These are phyloP conservation scores for Metarhizium rileyi DNA, from an alignment of 2,329 filamentous ascomycete genomes.

Conservation along the genomic window DNA sequence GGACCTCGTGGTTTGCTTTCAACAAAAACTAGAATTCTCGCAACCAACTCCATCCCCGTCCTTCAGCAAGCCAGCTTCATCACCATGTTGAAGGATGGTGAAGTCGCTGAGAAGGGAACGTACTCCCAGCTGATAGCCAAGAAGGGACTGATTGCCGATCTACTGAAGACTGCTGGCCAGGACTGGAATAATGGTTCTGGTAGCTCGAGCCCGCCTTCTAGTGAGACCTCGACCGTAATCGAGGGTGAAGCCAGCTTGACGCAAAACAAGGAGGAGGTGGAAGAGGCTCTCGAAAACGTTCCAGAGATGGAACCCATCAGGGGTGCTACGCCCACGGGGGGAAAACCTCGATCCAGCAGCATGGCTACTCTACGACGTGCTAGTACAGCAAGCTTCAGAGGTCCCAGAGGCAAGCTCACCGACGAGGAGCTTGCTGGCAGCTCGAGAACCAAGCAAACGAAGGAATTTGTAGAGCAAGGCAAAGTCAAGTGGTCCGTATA, in stretches of 20 bases:
- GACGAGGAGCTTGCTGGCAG: constrained; percentile 71
- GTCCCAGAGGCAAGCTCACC: constrained; percentile 69
- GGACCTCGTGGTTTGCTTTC: constrained; percentile 73
- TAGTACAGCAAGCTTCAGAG: constrained; percentile 82
- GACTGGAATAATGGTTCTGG: constrained; percentile 35
- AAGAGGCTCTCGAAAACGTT: constrained; percentile 68
- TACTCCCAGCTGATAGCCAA: constrained; percentile 87
- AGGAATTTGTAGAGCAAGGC: constrained; percentile 86
- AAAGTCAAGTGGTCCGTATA: constrained; percentile 97
- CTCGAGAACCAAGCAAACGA: constrained; percentile 72
- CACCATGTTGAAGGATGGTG: constrained; percentile 71
- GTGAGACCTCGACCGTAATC: constrained; percentile 48
- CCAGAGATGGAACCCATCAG: constrained; percentile 71
- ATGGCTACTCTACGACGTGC: constrained; percentile 77
- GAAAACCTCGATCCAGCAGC: constrained; percentile 56
- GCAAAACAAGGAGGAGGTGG: constrained; percentile 56
- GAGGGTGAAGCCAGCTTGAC: constrained; percentile 35
- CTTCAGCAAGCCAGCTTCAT: constrained; percentile 85
- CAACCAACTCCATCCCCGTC: constrained; percentile 91
- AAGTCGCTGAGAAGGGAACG: constrained; percentile 77
- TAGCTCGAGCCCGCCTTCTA: constrained; percentile 36
- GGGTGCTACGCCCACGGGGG: constrained; percentile 33
- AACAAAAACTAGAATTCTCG: constrained; percentile 82
- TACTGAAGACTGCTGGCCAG: constrained; percentile 68
- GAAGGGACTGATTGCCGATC: constrained; percentile 79